These are phyloP conservation scores for Amanita rubescens DNA, from an alignment of 768 basidiomycete genomes.

Conservation along the genomic window DNA sequence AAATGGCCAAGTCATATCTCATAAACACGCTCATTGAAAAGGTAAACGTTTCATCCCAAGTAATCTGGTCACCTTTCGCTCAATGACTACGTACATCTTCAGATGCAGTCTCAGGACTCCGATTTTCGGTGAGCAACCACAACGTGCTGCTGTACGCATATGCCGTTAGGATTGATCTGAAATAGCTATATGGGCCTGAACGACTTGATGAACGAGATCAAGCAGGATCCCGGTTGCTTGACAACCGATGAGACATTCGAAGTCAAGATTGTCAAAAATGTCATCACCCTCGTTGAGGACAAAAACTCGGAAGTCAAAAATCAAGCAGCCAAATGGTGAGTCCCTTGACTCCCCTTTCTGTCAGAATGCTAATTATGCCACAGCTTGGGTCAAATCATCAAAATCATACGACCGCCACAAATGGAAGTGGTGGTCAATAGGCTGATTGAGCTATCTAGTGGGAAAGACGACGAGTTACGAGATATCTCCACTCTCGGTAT, in stretches of 20 bases:
- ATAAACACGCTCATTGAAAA: slow-evolving; percentile 85
- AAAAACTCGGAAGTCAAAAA: slow-evolving; percentile 98
- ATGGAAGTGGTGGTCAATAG: slow-evolving; percentile 87
- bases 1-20: slow-evolving; percentile 81
- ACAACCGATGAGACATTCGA: slow-evolving; percentile 82
- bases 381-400: slow-evolving; percentile 86
- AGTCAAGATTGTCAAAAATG: slow-evolving; percentile 75
- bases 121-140: slow-evolving; percentile 62
- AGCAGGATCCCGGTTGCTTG: slow-evolving; percentile 66
- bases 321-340: slow-evolving; percentile 90
- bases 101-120: slow-evolving; percentile 91
- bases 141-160: slow-evolving; percentile 19
- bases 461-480: slow-evolving; percentile 86
- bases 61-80: not conserved
- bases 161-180: slow-evolving; percentile 12
- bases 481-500: slow-evolving; percentile 91
- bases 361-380: slow-evolving; percentile 7
- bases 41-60: slow-evolving; percentile 26
- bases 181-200: slow-evolving; percentile 95
- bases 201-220: slow-evolving; percentile 87
- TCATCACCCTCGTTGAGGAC: slow-evolving; percentile 84
- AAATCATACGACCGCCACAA: slow-evolving; percentile 75
- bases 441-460: slow-evolving; percentile 77
- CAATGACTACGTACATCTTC: slow-evolving; percentile 8
- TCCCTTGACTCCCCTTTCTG: not conserved